Evolutionary conservation across 2,329 filamentous ascomycete genomes (phyloP).

Genomic region (Talaromyces sp.): DNA sequence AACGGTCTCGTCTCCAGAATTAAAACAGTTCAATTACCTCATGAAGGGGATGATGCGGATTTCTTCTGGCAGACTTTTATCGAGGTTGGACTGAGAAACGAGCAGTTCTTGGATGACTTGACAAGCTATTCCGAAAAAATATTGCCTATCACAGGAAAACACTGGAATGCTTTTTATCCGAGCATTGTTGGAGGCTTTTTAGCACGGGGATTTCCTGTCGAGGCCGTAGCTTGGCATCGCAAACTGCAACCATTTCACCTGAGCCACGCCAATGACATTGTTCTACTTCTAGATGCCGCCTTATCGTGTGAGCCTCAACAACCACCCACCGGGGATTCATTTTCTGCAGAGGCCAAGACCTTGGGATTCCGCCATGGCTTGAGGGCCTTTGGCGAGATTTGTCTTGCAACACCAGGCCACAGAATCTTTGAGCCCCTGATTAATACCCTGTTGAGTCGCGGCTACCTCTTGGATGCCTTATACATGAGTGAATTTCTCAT

Average conservation of each 20-base stretch:
- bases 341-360: conserved; percentile 9
- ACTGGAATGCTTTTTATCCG: conserved; percentile 33
- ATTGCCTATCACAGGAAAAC: conserved; percentile 33
- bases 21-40: conserved; percentile 29
- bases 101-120: conserved; percentile 29
- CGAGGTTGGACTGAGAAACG: conserved; percentile 29
- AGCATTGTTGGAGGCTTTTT: conserved; percentile 35
- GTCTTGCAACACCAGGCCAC: conserved; percentile 31
- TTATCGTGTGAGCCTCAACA: conserved; percentile 19
- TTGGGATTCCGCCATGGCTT: conserved; percentile 21
- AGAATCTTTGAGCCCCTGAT: conserved; percentile 44
- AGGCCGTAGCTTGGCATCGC: conserved; percentile 35
- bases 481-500: conserved; percentile 46
- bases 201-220: conserved; percentile 21
- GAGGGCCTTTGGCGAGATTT: conserved; percentile 38
- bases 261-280: conserved; percentile 24
- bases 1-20: conserved; percentile 30
- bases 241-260: conserved; percentile 32
- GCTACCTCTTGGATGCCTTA: conserved; percentile 35
- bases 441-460: conserved; percentile 33
- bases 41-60: conserved; percentile 31
- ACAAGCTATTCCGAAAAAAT: conserved; percentile 37
- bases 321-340: conserved; percentile 15
- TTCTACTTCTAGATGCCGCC: conserved; percentile 24
- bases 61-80: conserved; percentile 41